A percentile compares a stretch with the other conserved stretches of the same genome.
phyloP scores from a whole-genome alignment of 257 asterid genomes.

The Vinca minor region DNA sequence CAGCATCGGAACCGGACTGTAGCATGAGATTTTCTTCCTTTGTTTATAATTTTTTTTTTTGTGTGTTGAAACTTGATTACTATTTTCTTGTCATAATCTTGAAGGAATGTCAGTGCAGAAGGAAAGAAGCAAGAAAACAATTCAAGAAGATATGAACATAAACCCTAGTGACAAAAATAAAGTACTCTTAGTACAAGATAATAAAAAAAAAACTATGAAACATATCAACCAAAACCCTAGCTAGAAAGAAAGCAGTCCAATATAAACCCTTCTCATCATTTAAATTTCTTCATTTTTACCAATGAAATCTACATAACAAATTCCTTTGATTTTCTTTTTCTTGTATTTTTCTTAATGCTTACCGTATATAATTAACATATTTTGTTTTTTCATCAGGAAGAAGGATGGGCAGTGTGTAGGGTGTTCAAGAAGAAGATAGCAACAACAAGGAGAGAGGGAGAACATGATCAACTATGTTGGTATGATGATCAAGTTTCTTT shows the following conservation, averaged over 20 bases:
- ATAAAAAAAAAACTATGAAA: too few relatives aligned
- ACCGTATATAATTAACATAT: too few relatives aligned
- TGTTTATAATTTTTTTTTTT: too few relatives aligned
- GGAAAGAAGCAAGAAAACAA: background rate
- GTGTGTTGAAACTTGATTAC: background rate
- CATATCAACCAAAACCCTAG: background rate
- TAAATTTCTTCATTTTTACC: background rate
- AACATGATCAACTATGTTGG: constrained; percentile 43
- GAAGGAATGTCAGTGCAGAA: background rate
- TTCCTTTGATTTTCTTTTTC: background rate
- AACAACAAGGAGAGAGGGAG: constrained; percentile 33
- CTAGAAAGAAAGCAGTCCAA: background rate
- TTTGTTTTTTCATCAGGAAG: constrained; percentile 35
- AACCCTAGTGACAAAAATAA: too few relatives aligned
- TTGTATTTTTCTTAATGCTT: too few relatives aligned
- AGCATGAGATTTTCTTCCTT: too few relatives aligned
- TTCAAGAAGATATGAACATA: too few relatives aligned
- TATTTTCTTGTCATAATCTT: background rate
- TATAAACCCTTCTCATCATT: background rate
- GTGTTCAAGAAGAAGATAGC: constrained; percentile 56
- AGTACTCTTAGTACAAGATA: too few relatives aligned
- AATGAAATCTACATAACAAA: too few relatives aligned
- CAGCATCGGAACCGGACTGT: too few relatives aligned
- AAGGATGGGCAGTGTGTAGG: constrained; percentile 75
- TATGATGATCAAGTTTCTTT: constrained; percentile 53